Base-by-base conservation (phyloP, 1,284 basidiomycete species). In the Cystobasidiaceae sp. region DNA sequence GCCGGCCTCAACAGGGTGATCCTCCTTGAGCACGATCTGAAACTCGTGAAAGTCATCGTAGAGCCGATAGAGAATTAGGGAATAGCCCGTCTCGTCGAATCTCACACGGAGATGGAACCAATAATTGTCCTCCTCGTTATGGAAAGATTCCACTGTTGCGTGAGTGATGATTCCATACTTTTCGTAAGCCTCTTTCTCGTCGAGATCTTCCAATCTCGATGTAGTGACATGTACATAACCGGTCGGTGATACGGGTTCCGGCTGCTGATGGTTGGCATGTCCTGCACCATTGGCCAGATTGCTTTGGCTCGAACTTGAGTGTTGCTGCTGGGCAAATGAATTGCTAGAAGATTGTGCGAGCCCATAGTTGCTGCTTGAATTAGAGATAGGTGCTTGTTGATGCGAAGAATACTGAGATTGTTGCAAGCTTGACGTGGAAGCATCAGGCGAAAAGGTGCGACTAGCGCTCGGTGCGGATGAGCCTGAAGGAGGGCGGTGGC, bases 41-140 rank as follows among this genome's bases (percentile, higher is more conserved):
- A 97, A 97, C 73, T 94, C 91, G 80, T 94, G 96, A 78, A 99
- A 99, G 77, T 99, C 93, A 74, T 96, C 90, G 80, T 99, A 99
- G 17, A 91, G 85, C 55, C 96, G 85, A 79, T 96, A 97, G 43
- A 98, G 82, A 69, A 93, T 86, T 58, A 98, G 85, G 82, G 82
- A 41, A 84, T 86, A 44, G 86, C 81, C 39, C 74, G 74, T 55
- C 77, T 77, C 49, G 81, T 81, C 86, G 78, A 87, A 97, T 49
- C 86, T 79, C 48, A 89, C 93, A 74, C 94, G 86, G 54, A 97
- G 83, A 39, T 93, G 86, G 83, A 97, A 98, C 93, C 94, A 97
- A 78, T 93, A 97, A 73, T 94, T 89, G 15, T 91, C 87, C 80
- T 89, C 89, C 77, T 99, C 96, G 75, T 85, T 88, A 78, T 98